These are phyloP conservation scores for Uncinocarpus reesii DNA, from an alignment of 2,329 filamentous ascomycete genomes.

Conservation along the genomic window DNA sequence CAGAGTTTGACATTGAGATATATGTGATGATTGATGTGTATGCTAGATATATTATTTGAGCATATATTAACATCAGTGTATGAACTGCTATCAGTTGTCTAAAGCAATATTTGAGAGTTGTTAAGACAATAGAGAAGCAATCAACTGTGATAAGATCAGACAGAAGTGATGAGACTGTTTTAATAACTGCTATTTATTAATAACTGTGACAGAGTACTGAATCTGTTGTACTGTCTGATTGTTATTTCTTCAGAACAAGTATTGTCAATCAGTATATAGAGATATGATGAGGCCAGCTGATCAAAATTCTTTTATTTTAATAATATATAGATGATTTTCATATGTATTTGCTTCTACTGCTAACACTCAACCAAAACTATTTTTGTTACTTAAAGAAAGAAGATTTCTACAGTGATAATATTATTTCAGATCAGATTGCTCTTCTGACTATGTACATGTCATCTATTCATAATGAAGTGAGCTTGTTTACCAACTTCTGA, in stretches of 20 bases:
- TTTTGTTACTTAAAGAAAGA: neutral
- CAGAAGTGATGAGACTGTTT: neutral
- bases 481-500: neutral
- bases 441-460: neutral
- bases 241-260: neutral
- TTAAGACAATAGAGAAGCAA: neutral
- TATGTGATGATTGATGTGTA: neutral
- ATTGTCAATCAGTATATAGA: neutral
- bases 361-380: neutral
- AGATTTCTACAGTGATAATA: neutral
- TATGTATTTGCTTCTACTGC: neutral
- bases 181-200: neutral
- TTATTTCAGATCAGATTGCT: neutral
- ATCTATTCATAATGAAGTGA: neutral
- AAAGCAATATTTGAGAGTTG: neutral
- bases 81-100: neutral
- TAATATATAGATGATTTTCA: neutral
- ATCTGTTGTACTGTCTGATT: neutral
- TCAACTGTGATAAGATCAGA: neutral
- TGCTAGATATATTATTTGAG: neutral
- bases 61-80: neutral
- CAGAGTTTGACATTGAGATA: neutral
- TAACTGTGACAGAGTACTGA: neutral
- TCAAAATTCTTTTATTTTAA: neutral
- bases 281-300: neutral